These are phyloP conservation scores for Xylariaceae sp. DNA, from an alignment of 2,329 filamentous ascomycete species.

Conservation along the genomic window DNA sequence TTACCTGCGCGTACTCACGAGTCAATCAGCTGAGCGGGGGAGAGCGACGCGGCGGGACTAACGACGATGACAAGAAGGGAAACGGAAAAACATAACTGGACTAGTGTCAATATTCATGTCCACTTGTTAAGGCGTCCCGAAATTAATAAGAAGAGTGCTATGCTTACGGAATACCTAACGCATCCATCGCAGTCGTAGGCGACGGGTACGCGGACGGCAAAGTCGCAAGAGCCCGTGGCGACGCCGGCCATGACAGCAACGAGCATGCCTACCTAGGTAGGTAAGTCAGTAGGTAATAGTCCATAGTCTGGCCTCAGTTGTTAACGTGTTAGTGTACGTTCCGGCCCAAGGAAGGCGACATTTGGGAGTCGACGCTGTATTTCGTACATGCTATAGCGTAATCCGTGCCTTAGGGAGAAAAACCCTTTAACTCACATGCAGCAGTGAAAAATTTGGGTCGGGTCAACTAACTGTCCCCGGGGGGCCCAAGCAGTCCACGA, in stretches of 20 bases:
- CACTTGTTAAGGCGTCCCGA: neutral
- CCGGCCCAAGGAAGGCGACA: neutral
- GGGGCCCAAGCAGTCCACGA: constrained; percentile 1
- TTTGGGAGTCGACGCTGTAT: neutral
- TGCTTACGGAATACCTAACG: no score
- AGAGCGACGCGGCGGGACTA: constrained; percentile 6
- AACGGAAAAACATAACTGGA: neutral
- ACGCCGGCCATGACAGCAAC: neutral
- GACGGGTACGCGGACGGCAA: neutral
- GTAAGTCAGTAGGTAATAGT: no score
- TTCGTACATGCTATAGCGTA: neutral
- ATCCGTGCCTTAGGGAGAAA: no score
- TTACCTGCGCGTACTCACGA: neutral
- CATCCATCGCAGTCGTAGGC: neutral
- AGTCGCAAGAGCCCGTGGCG: no score
- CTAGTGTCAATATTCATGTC: neutral
- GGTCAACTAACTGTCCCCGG: neutral
- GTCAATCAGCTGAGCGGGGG: constrained; percentile 14
- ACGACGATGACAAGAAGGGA: constrained; percentile 2
- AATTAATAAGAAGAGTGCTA: neutral
- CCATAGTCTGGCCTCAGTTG: neutral
- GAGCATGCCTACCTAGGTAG: neutral
- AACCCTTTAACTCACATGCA: neutral
- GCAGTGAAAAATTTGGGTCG: neutral
- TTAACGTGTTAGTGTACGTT: neutral